Conservation (phyloP, 345 rosid species). For the Xanthoceras sorbifolium region DNA sequence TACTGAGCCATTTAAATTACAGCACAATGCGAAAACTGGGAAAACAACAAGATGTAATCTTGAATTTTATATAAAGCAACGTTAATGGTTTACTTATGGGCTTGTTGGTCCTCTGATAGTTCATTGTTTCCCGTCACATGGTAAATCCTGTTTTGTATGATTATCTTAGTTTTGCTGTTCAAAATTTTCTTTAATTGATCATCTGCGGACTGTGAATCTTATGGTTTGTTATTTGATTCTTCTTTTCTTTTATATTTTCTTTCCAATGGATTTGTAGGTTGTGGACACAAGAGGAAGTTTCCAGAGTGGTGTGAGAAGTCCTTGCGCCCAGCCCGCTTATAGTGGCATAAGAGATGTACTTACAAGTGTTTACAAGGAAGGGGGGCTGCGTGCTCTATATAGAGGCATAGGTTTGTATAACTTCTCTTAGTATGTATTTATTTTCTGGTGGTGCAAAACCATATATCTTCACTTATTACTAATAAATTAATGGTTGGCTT, state of each 20-base stretch:
- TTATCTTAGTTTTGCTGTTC: background rate
- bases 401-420: conserved; percentile 80
- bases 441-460: background rate
- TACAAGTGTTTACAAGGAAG: conserved; percentile 73
- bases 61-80: background rate
- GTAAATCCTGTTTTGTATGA: background rate
- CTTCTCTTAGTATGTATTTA: conserved; percentile 10
- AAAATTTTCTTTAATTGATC: background rate
- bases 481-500: background rate
- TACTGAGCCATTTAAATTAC: too few relatives aligned
- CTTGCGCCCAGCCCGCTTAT: conserved; percentile 59
- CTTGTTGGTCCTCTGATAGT: background rate
- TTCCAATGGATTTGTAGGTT: conserved; percentile 47
- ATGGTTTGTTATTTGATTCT: background rate
- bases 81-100: background rate
- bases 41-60: background rate
- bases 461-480: background rate
- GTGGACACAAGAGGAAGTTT: conserved; percentile 44
- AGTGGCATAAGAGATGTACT: conserved; percentile 77
- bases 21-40: background rate
- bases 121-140: background rate
- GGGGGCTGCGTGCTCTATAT: conserved; percentile 76
- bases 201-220: background rate
- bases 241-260: conserved; percentile 13
- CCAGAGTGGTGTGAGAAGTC: conserved; percentile 37